Percentiles rank a stretch among this genome's conserved stretches.
These are phyloP conservation scores for Gryganskiella cystojenkinii DNA, from an alignment of 192 early-diverging fungal species.

Conservation along the genomic window DNA sequence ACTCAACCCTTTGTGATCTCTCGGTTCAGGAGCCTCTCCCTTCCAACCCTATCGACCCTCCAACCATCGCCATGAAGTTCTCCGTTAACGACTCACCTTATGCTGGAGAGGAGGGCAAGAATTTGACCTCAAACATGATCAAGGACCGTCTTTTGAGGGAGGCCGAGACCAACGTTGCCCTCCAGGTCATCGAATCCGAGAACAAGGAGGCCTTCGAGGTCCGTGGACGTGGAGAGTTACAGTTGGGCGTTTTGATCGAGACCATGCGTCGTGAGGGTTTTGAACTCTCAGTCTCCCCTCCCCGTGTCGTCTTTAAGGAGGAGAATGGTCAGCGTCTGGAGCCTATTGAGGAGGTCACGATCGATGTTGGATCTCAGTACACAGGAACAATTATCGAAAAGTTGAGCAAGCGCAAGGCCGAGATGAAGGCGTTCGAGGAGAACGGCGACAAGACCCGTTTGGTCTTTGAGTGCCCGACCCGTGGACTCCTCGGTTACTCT, in stretches of 20 bases:
- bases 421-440: conserved; percentile 79
- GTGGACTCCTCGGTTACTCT: conserved; percentile 84
- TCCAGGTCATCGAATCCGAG: conserved; percentile 75
- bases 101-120: conserved; percentile 80
- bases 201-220: conserved; percentile 83
- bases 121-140: conserved; percentile 83
- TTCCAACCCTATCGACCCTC: conserved; percentile 83
- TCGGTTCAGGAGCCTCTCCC: conserved; percentile 70
- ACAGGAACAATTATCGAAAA: conserved; percentile 87
- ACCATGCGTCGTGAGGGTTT: conserved; percentile 92
- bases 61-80: conserved; percentile 88
- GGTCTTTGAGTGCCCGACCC: conserved; percentile 84
- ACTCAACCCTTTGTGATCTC: conserved; percentile 80
- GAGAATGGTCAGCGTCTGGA: conserved; percentile 68
- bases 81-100: conserved; percentile 90
- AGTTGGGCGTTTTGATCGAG: conserved; percentile 88
- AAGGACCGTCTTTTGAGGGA: conserved; percentile 80
- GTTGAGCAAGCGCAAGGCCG: conserved; percentile 84
- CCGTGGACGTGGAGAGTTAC: conserved; percentile 88
- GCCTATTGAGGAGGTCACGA: conserved; percentile 87
- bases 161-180: conserved; percentile 84
- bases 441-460: conserved; percentile 79
- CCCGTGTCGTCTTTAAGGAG: conserved; percentile 83
- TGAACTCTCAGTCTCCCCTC: conserved; percentile 84
- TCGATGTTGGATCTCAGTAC: conserved; percentile 77